Evolutionary conservation across 2,329 filamentous ascomycete species (phyloP), one percentile per base, ranked within the genome.

Genomic region (Sporothrix schenckii): DNA sequence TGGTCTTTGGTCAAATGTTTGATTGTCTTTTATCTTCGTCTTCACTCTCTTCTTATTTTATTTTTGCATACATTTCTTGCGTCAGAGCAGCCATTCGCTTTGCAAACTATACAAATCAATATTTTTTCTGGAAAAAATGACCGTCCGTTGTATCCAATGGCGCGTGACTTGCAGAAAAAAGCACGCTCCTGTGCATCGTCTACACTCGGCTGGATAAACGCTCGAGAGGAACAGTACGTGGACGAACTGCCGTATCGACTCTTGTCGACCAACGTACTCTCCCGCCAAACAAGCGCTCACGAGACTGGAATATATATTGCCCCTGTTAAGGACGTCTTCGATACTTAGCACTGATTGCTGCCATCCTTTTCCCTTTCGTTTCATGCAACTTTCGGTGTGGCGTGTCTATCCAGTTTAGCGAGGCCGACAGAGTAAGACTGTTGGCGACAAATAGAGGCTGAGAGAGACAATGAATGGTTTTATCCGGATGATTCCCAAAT

Each of bases 351-450:
- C 27, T 5, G 27, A 30, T 30, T 30, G 27, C 27, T 30, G 27
- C 3, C 27, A 30, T 5, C 27, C 27, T 30, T 9, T 34, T 34
- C 34, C 6, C 34, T 34, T 9, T 34, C 30, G 7, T 9, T 34
- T 34, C 34, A 58, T 58, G 54, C 54, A 58, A n/a, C 54, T 58
- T n/a, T 58, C 27, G 54, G 54, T 58, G 54, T 58, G 27, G 54
- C 54, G 54, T 58, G 11, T 9, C 4, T 1, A 30, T 39, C 16
- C 6, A 3, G 14, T 9, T 39, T 58, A 39, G 27, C 54, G 27
- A 58, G 30, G 53, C 27, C 30, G 27, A 54, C n/a, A 30, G 2
- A 54, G 21, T 4, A 49, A 19, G 44, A 16, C 5, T 19, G 44
- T 49, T 19, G 13, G 13, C 14, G 44, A 16, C 5, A 49, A 49